Percentiles rank a stretch among this genome's conserved stretches.
Conservation (phyloP, 1,284 basidiomycete genomes). For the Apiotrichum porosum region DNA sequence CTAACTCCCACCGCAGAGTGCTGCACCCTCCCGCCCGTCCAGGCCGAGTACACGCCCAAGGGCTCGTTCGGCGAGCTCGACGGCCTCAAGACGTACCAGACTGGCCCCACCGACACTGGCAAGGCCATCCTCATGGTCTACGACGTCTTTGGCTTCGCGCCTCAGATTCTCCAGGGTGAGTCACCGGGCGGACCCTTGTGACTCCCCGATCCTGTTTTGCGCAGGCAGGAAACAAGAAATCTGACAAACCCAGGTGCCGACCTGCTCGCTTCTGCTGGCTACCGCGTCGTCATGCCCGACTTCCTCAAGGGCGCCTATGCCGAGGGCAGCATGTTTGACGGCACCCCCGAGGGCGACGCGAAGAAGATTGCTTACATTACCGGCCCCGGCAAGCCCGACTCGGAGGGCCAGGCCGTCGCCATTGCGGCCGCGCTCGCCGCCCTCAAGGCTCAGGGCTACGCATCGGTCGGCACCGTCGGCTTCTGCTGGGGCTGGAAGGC, state of each 20-base stretch:
- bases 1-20: constrained; percentile 40
- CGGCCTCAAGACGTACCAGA: constrained; percentile 46
- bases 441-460: constrained; percentile 38
- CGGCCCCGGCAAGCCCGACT: constrained; percentile 28
- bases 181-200: constrained; percentile 1
- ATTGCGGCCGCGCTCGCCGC: constrained; percentile 37
- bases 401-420: constrained; percentile 34
- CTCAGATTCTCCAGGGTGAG: constrained; percentile 51
- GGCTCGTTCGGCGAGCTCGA: constrained; percentile 44
- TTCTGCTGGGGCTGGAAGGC: constrained; percentile 50
- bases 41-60: constrained; percentile 52
- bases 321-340: constrained; percentile 40
- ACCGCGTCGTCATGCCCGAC: constrained; percentile 51
- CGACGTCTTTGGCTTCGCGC: constrained; percentile 49
- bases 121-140: constrained; percentile 32
- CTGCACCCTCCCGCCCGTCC: constrained; percentile 51
- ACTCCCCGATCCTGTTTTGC: too few relatives aligned
- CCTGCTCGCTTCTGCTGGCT: constrained; percentile 45
- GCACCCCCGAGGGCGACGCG: constrained; percentile 21
- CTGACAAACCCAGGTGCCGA: constrained; percentile 41
- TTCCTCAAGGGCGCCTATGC: constrained; percentile 47
- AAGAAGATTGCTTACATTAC: constrained; percentile 33
- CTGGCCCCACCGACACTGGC: constrained; percentile 36
- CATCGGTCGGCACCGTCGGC: constrained; percentile 46
- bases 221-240: too few relatives aligned